phyloP scores from a whole-genome alignment of 345 rosid genomes.

The Brassica cretica region DNA sequence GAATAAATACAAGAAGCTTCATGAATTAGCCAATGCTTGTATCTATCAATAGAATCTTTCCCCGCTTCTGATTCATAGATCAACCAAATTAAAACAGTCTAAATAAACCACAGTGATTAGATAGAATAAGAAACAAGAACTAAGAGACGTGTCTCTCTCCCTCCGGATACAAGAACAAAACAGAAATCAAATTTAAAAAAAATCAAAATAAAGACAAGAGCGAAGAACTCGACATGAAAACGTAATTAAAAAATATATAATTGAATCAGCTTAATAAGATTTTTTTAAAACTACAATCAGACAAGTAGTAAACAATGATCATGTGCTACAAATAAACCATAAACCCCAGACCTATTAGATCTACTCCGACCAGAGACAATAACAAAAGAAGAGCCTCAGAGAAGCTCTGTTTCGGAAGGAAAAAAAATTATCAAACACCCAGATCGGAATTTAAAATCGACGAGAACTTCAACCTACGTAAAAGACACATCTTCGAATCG shows the following conservation, averaged over 20 bases:
- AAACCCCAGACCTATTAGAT: constrained; percentile 20
- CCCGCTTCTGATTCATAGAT: constrained; percentile 6
- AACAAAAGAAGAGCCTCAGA: neutral
- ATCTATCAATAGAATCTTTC: neutral
- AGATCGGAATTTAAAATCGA: constrained; percentile 35
- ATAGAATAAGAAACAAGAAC: neutral
- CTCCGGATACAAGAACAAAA: neutral
- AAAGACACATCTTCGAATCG: neutral
- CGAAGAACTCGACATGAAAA: neutral
- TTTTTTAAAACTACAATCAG: neutral
- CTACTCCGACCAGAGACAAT: neutral
- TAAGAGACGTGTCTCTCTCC: neutral
- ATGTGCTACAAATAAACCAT: constrained; percentile 21
- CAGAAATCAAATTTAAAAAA: neutral
- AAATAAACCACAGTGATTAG: neutral
- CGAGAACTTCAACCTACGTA: neutral
- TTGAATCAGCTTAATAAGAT: neutral
- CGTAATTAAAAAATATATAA: neutral
- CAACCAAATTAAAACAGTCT: neutral
- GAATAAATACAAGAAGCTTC: constrained; percentile 4
- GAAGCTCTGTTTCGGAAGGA: neutral
- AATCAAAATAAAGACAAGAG: constrained; percentile 21
- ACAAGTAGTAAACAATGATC: neutral
- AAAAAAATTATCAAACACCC: neutral
- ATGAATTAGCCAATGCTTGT: neutral